Conservation (phyloP, 441 rosid genomes). For the Raphanus hybrid region DNA sequence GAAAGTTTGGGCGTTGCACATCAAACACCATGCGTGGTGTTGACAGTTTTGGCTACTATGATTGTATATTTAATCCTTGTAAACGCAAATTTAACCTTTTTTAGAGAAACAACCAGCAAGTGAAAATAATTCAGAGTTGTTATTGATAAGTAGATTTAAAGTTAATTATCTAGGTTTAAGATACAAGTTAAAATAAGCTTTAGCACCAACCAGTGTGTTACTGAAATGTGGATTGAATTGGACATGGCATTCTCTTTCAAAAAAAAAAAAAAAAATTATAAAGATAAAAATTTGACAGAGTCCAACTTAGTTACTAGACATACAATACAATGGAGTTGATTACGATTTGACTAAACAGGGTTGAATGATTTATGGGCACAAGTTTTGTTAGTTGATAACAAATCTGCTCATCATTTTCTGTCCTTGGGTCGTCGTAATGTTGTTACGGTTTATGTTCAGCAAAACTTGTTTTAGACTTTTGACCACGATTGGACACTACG, state of each 20-base stretch:
- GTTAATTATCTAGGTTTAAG: not conserved
- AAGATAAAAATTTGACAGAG: not conserved
- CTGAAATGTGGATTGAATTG: not conserved
- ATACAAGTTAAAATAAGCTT: not conserved
- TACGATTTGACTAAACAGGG: constrained; percentile 23
- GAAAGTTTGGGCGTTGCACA: not conserved
- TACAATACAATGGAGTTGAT: constrained; percentile 1
- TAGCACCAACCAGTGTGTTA: not conserved
- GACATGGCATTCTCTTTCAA: not conserved
- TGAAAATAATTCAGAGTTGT: not conserved
- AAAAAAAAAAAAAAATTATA: no score
- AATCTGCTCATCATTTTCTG: constrained; percentile 18
- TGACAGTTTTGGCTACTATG: not conserved
- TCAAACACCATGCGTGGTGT: not conserved
- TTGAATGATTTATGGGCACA: constrained; percentile 2
- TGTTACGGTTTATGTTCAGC: constrained; percentile 2
- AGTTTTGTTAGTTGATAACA: constrained; percentile 24
- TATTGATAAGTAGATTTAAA: not conserved
- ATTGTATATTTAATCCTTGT: not conserved
- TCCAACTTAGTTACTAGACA: not conserved
- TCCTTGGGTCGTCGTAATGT: constrained; percentile 14
- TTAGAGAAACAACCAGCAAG: not conserved
- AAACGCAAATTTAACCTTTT: not conserved
- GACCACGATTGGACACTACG: not conserved
- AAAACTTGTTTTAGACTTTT: not conserved